These are phyloP conservation scores for Euryodendron excelsum DNA, from an alignment of 148 eudicot species.

Conservation along the genomic window DNA sequence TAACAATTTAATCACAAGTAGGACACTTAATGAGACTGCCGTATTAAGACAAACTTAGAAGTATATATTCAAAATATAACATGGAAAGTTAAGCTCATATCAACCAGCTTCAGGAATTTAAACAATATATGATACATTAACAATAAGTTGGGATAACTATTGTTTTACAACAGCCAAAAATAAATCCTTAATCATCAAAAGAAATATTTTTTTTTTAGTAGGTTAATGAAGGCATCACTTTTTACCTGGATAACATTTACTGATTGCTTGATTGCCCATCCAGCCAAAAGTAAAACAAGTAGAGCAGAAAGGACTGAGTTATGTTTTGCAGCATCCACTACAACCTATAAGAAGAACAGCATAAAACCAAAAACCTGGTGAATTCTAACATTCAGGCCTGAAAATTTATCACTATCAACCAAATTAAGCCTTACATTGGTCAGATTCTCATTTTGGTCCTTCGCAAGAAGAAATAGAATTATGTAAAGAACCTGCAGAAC, in stretches of 20 bases:
- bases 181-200: too few relatives aligned
- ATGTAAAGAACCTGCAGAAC: slow-evolving; percentile 79
- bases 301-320: slow-evolving; percentile 45
- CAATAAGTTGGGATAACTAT: too few relatives aligned
- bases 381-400: slow-evolving; percentile 12
- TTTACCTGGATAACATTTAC: slow-evolving; percentile 87
- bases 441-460: slow-evolving; percentile 56
- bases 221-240: not conserved
- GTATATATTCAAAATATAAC: too few relatives aligned
- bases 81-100: too few relatives aligned
- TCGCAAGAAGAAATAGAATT: slow-evolving; percentile 73
- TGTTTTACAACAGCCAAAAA: too few relatives aligned
- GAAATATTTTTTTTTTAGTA: too few relatives aligned
- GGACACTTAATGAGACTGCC: too few relatives aligned
- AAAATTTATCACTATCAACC: not conserved
- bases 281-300: slow-evolving; percentile 59
- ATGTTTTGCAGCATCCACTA: slow-evolving; percentile 47
- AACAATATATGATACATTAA: too few relatives aligned
- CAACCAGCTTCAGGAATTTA: too few relatives aligned
- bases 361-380: not conserved
- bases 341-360: slow-evolving; percentile 45
- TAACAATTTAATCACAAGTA: too few relatives aligned
- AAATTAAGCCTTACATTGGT: slow-evolving; percentile 46
- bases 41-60: too few relatives aligned
- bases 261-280: slow-evolving; percentile 82